Evolutionary conservation across 257 asterid genomes (phyloP), one percentile per base, ranked within the genome.

Genomic region (Scutellaria baicalensis): DNA sequence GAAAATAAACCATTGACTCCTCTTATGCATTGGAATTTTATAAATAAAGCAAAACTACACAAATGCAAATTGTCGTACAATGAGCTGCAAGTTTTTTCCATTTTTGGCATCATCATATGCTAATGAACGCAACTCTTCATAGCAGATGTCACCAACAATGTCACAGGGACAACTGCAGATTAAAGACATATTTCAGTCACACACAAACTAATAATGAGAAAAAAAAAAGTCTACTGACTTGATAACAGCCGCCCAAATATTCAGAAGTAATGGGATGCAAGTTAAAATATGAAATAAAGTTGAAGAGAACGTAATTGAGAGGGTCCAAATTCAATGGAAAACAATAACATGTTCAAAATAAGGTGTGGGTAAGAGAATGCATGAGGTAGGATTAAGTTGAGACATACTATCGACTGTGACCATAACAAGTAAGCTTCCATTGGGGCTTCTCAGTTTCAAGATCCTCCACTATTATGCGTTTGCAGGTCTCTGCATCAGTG

Each of bases 341-440:
- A 13, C 7, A 43, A 9, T 17, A 61, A 47, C 12, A 13, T 13
- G 35, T 40, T 35, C 14, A 75, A n/a, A 59, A 42, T 9, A 35
- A 20, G 20, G 23, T 62, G 6, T 11, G 11, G 11, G 9, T 50
- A 27, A 40, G 21, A 59, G 33, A 42, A 56, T 31, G 50, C 38
- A 21, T 67, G 48, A 56, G 59, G 45, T 44, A 68, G 51, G 40
- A 52, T 60, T 59, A 72, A 49, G 71, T 14, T 21, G n/a, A 39
- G 38, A 69, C 94, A 72, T 91, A 91, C 99, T 82, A 57, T 77
- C 76, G 81, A 39, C 36, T 54, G 77, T 93, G 99, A 76, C 92
- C 92, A 84, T 91, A 93, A 76, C 99, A 87, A 35, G 95, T 91
- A 73, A 93, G 96, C 58, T 81, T 84, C 99, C 99, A 91, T 14